Evolutionary conservation across 306 rosid genomes (phyloP), one percentile per base, ranked within the genome.

Genomic region (Quercus rubra): DNA sequence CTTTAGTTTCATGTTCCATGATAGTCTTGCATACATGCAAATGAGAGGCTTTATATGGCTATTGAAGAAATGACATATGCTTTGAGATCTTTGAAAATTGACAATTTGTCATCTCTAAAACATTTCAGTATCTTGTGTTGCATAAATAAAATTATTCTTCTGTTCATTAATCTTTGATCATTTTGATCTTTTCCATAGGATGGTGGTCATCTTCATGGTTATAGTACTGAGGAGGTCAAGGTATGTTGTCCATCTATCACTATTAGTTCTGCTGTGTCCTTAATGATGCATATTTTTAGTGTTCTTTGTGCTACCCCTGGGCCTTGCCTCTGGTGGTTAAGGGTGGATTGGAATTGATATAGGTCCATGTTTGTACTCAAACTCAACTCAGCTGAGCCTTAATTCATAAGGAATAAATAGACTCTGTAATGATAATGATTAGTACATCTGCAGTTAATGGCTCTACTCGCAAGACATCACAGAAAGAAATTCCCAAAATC

Each of bases 401-500:
- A 49, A 49, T 49, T 17, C 66, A 33, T 67, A 7, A 6, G 11
- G 49, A 31, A n/a, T 4, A 74, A 56, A 11, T 57, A n/a, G 21
- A 43, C 56, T 21, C 46, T 57, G 31, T 27, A 25, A 54, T 76
- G 76, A 82, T 72, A 52, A 28, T 64, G 15, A 67, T 6, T 46
- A 15, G 46, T 51, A 55, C 56, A 51, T 72, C 33, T 30, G 20
- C 82, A 85, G 88, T 41, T 85, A 56, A 82, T 85, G 57, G 86
- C 86, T 28, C 76, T 85, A 54, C 88, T 79, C 46, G 59, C 82
- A 70, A 79, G 81, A 56, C 57, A 85, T 69, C 85, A 82, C 57
- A 76, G 83, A 54, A 82, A 85, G 83, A 72, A 82, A 30, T 82
- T 85, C 12, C 86, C 88, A 67, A 82, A 79, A 57, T 63, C 75